Evolutionary conservation across 163 green algal genomes (phyloP).

Genomic region (Chlorella variabilis): DNA sequence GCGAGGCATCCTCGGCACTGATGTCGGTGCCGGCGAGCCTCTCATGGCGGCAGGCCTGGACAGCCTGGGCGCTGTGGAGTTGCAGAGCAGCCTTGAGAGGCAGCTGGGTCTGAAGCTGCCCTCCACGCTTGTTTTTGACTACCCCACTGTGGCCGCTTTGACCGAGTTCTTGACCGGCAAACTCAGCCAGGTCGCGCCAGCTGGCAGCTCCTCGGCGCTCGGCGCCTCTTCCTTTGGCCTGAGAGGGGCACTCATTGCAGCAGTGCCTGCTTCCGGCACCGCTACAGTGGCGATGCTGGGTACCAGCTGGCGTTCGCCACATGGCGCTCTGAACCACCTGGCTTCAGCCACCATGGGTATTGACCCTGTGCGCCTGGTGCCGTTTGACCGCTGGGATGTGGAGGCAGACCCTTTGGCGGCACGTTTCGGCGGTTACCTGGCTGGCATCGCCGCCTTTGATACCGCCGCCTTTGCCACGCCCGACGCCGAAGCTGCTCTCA

Average conservation of each 20-base stretch:
- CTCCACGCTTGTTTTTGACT: constrained; percentile 88
- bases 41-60: constrained; percentile 83
- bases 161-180: constrained; percentile 26
- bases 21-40: constrained; percentile 54
- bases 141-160: constrained; percentile 70
- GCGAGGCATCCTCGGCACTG: constrained; percentile 25
- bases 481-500: constrained; percentile 63
- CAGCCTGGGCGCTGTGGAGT: constrained; percentile 83
- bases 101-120: constrained; percentile 68
- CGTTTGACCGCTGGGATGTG: constrained; percentile 57
- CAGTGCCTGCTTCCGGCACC: not conserved
- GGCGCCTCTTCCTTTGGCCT: not conserved
- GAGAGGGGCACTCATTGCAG: too few relatives aligned
- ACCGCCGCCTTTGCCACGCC: constrained; percentile 71
- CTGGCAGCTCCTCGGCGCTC: not conserved
- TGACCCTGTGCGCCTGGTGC: constrained; percentile 47
- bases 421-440: constrained; percentile 78
- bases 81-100: constrained; percentile 68
- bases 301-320: constrained; percentile 23
- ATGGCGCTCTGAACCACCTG: not conserved
- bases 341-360: not conserved
- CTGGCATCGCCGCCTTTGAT: constrained; percentile 74
- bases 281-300: constrained; percentile 21
- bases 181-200: not conserved
- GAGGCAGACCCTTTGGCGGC: constrained; percentile 39